Conservation (phyloP, 169 alveolate genomes). For the Cryptosporidium felis region DNA sequence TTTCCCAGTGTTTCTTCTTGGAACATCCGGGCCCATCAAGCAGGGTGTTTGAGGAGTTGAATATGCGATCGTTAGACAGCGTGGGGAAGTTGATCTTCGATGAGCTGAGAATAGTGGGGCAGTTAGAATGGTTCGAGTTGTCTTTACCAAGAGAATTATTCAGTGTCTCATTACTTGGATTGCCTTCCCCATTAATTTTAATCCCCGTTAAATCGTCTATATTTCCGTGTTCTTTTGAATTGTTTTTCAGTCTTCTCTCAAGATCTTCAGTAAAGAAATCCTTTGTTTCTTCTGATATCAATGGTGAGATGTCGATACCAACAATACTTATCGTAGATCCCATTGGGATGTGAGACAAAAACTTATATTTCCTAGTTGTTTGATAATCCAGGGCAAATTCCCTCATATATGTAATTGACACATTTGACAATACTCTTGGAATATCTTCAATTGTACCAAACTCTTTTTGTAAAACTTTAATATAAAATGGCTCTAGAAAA, state of each 20-base stretch:
- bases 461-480: constrained; percentile 10
- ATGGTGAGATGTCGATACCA: constrained; percentile 18
- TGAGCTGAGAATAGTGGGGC: too few relatives aligned
- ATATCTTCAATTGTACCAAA: constrained; percentile 42
- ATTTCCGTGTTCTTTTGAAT: neutral
- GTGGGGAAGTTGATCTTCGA: too few relatives aligned
- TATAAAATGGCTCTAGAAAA: constrained; percentile 44
- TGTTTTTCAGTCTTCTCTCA: neutral
- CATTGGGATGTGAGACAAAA: constrained; percentile 19
- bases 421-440: constrained; percentile 18
- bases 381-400: neutral
- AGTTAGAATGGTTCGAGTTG: too few relatives aligned
- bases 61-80: too few relatives aligned
- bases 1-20: too few relatives aligned
- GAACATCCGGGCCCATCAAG: too few relatives aligned
- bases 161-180: too few relatives aligned
- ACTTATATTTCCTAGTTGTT: neutral
- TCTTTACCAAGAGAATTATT: too few relatives aligned
- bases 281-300: constrained; percentile 8
- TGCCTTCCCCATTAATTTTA: too few relatives aligned
- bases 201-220: neutral
- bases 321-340: constrained; percentile 18
- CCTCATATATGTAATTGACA: neutral
- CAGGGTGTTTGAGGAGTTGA: too few relatives aligned
- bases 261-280: neutral